Evolutionary conservation across 495 filamentous ascomycete species (phyloP), one percentile per base, ranked within the genome.

Genomic region (Alectoria sarmentosa): DNA sequence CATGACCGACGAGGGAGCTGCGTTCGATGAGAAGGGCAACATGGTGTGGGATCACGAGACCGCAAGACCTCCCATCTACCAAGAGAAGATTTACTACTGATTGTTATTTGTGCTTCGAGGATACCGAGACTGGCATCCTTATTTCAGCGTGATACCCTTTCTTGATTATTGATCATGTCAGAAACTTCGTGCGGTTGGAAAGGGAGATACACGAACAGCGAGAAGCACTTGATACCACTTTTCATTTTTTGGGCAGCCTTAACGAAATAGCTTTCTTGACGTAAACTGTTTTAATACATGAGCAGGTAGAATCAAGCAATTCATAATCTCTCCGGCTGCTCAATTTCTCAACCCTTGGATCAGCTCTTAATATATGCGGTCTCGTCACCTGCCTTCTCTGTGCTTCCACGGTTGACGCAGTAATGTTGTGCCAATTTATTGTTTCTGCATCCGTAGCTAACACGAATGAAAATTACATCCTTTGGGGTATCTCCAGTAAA

Each of bases 1-100:
- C 6, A 92, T 91, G 67, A 91, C 88, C 0, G 91, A 97, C 74
- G 88, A 95, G 71, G 90, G 88, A 30, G 89, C 91, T 42, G 84
- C 80, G 66, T 76, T 97, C 57, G 86, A 91, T 71, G 90, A 90
- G 72, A 89, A 95, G 73, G 87, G 88, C 62, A 87, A 86, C 67
- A 75, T 96, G 66, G 75, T 82, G 42, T 95, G 92, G 91, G 85
- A 90, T 68, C 75, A 79, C 44, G 86, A 90, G 70, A 80, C 82
- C 61, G 86, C 83, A 64, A 75, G 85, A 67, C 89, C 92, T 58
- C 92, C 92, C 13, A 84, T 94, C 62, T 96, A 84, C 80, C 77
- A 89, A 73, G 86, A 89, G 76, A 90, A 90, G 79, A 65, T 82
- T 38, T 64, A 76, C 65, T 83, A 82, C 69, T 84, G 57, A 70